Evolutionary conservation across 2,329 filamentous ascomycete genomes (phyloP), one percentile per base, ranked within the genome.

Genomic region (Fusarium musae): DNA sequence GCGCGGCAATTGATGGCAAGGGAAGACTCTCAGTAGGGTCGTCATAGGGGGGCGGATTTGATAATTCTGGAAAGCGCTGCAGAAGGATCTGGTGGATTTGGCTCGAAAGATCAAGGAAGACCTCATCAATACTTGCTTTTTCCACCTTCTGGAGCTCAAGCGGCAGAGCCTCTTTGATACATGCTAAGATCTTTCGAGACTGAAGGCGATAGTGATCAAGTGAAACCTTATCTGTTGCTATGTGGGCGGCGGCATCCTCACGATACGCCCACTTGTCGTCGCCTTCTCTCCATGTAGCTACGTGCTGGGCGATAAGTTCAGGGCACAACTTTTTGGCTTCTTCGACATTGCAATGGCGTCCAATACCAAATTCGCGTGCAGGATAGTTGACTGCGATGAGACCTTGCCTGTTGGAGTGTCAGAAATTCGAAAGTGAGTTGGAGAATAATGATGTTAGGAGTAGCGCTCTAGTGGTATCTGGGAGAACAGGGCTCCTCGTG

Each of bases 351-450:
- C 96, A 91, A 83, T 97, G 93, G 39, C 96, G 87, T 49, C 87
- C 92, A 60, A 99, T 91, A 5, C 94, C 95, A 77, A 90, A 95
- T 13, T 89, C 88, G 21, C 96, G 91, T 9, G 96, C 95, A 5
- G 96, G 91, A 79, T 99, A 99, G 84, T 99, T 99, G 82, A 99
- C 91, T 6, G 96, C 96, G 79, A 99, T 99, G 30, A 99, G 87
- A 13, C 93, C 94, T 82, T 97, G 93, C 93, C 93, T 91, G 75
- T 13, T 49, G 28, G 28, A 30, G 21, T 60, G 73, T 78, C 57
- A 79, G 63, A 23, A 69, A 47, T 32, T 28, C 46, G 47, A 46
- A 53, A 11, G 30, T 28, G 46, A 21, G 43, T 13, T 53, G n/a
- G 23, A 28, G 21, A 28, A 36, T 44, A 9, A 15, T 13, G 10